Conservation (phyloP, 2,329 filamentous ascomycete species). For the Cadophora malorum region DNA sequence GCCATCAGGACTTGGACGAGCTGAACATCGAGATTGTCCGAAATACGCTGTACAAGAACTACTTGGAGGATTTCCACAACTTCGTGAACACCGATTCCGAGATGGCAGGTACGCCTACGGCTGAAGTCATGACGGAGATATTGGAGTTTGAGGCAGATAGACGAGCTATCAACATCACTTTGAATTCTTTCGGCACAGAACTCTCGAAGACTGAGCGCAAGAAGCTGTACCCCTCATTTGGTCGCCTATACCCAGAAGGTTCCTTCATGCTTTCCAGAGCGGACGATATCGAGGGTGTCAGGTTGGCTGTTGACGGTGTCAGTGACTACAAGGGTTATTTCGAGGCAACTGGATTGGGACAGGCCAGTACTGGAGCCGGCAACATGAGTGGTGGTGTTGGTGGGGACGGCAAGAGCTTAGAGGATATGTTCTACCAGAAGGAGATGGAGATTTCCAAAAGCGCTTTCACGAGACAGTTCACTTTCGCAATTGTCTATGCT, state of each 20-base stretch:
- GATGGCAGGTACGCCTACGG: constrained; percentile 84
- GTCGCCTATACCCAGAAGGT: constrained; percentile 90
- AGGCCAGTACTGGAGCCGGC: constrained; percentile 74
- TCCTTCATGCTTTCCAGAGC: constrained; percentile 93
- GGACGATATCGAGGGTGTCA: constrained; percentile 92
- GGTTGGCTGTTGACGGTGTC: constrained; percentile 91
- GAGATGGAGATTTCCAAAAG: constrained; percentile 98
- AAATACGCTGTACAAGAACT: constrained; percentile 99
- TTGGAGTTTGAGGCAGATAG: constrained; percentile 97
- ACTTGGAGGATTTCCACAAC: constrained; percentile 94
- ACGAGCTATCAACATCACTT: constrained; percentile 96
- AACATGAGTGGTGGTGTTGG: constrained; percentile 86
- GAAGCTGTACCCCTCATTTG: constrained; percentile 94
- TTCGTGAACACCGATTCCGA: constrained; percentile 92
- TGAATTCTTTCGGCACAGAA: constrained; percentile 98
- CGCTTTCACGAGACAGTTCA: constrained; percentile 96
- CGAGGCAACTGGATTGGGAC: constrained; percentile 82
- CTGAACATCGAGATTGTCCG: constrained; percentile 99
- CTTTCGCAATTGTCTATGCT: constrained; percentile 91
- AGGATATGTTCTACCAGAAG: constrained; percentile 99
- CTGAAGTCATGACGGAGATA: constrained; percentile 94
- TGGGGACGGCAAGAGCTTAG: constrained; percentile 84
- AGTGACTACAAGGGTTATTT: constrained; percentile 96
- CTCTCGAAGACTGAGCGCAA: constrained; percentile 91
- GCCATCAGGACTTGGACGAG: constrained; percentile 96